Evolutionary conservation across 257 asterid genomes (phyloP).

Genomic region (Datura wrightii): DNA sequence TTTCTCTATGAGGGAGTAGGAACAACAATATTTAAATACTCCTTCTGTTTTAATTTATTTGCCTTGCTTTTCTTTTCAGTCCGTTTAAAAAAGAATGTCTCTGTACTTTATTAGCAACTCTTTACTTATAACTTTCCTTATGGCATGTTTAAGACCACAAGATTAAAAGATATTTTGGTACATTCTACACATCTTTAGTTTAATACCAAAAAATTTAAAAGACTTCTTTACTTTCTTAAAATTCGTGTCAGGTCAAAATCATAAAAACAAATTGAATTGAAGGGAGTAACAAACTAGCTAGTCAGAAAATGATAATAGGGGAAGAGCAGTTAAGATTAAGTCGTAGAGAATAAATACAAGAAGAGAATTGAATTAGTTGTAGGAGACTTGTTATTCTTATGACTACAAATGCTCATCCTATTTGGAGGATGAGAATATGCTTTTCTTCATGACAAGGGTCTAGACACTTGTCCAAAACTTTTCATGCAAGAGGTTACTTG

Average conservation of each 20-base stretch:
- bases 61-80: too few relatives aligned
- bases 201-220: too few relatives aligned
- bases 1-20: not conserved
- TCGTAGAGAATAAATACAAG: not conserved
- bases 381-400: not conserved
- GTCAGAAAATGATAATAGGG: not conserved
- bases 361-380: not conserved
- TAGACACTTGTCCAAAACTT: not conserved
- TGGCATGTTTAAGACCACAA: too few relatives aligned
- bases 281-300: not conserved
- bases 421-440: not conserved
- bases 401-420: not conserved
- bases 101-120: too few relatives aligned
- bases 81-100: too few relatives aligned
- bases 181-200: too few relatives aligned
- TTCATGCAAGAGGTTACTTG: not conserved
- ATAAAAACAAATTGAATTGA: too few relatives aligned
- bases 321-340: not conserved
- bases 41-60: too few relatives aligned
- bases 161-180: too few relatives aligned
- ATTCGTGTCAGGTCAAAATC: too few relatives aligned
- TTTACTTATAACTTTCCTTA: too few relatives aligned
- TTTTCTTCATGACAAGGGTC: not conserved
- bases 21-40: not conserved
- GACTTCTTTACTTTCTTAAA: too few relatives aligned